Base-by-base conservation (phyloP, 345 rosid genomes). In the Brassica rapa region DNA sequence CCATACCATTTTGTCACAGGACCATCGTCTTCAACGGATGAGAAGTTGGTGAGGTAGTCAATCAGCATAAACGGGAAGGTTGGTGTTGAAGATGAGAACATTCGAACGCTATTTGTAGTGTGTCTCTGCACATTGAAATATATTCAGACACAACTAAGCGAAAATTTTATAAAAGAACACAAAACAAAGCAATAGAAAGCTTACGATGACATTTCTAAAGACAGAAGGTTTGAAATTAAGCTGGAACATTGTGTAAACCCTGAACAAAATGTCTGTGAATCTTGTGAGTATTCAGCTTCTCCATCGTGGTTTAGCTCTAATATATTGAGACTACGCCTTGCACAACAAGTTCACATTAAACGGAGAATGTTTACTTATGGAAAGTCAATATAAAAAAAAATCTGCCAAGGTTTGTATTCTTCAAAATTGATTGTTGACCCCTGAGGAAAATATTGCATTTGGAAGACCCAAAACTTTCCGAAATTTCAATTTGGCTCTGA, bases 51-150 rank as follows among this genome's bases (percentile, higher is more conserved):
- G 39, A 62, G 21, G 32, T 62, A n/a, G 21, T 62, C 66, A 62
- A 62, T 62, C 66, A 62, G 1, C 66, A 29, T n/a, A 62, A 62
- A 62, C 39, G 66, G 66, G n/a, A 14, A 62, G 39, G 66, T 62
- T 29, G 66, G 39, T 62, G 66, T 1, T 51, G 19, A 51, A 29
- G 39, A 62, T 62, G 39, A 29, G 19, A 62, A 62, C 66, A 30
- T 14, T 16, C 66, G 21, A 62, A 62, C 21, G 39, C 14, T 62
- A 9, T 56, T 15, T 51, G 57, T 21, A n/a, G 21, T n/a, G 66
- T 62, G 66, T 62, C 39, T 62, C 66, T 62, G 62, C 8, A 8
- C 12, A 56, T 56, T 56, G 62, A 56, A 56, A 56, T 8, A 56
- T 21, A 56, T 21, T 56, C 11, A 21, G 10, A 56, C 29, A 19